phyloP scores from a whole-genome alignment of 2,329 filamentous ascomycete genomes.

The Talaromyces sp. region DNA sequence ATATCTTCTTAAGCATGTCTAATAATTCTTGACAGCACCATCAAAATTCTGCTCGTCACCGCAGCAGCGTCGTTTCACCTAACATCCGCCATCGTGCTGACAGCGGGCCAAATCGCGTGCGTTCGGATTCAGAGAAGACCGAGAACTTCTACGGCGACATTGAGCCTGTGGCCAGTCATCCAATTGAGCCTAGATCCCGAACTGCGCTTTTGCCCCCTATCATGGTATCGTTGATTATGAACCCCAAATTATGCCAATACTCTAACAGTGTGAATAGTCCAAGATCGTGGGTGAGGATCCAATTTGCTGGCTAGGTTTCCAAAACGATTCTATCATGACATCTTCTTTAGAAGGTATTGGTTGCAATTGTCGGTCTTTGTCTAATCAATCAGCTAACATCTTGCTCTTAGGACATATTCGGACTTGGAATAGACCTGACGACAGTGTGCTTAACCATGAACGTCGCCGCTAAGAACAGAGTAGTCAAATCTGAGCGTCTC shows the following conservation, averaged over 20 bases:
- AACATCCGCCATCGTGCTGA: conserved; percentile 61
- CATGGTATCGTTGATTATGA: conserved; percentile 61
- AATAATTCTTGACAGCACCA: conserved; percentile 29
- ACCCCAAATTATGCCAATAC: background rate
- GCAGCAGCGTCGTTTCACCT: conserved; percentile 37
- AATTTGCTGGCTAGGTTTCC: conserved; percentile 88
- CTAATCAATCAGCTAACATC: conserved; percentile 12
- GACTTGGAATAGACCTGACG: conserved; percentile 70
- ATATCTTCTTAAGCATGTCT: conserved; percentile 8
- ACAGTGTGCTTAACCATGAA: conserved; percentile 37
- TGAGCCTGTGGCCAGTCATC: conserved; percentile 69
- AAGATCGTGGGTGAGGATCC: conserved; percentile 86
- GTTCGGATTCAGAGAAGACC: conserved; percentile 72
- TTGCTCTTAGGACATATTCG: conserved; percentile 66
- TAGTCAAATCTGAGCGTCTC: background rate
- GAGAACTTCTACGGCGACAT: conserved; percentile 45
- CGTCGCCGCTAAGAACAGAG: background rate
- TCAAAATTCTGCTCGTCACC: conserved; percentile 41
- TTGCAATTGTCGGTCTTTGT: conserved; percentile 9
- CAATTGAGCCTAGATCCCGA: conserved; percentile 79
- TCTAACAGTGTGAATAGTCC: conserved; percentile 54
- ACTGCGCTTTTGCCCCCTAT: conserved; percentile 90
- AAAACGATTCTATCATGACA: conserved; percentile 88
- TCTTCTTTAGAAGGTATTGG: conserved; percentile 82
- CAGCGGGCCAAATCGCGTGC: conserved; percentile 61